phyloP scores from a whole-genome alignment of 345 rosid species.

The Rhodomyrtus tomentosa region DNA sequence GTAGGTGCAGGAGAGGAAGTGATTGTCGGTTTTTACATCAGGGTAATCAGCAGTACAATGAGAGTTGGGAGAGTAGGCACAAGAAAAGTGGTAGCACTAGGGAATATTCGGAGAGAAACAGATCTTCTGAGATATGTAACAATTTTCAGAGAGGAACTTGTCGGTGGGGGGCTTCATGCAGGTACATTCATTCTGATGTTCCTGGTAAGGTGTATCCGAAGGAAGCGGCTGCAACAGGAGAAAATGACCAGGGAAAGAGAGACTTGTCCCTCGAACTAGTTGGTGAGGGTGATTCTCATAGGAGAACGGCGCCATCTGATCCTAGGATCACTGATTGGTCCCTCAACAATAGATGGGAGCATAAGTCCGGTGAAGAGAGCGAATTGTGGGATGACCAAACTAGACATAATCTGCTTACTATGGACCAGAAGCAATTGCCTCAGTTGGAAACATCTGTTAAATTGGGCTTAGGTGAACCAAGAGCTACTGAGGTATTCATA shows the following conservation, averaged over 20 bases:
- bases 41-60: slow-evolving; percentile 26
- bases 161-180: slow-evolving; percentile 69
- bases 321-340: slow-evolving; percentile 20
- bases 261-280: slow-evolving; percentile 1
- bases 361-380: slow-evolving; percentile 8
- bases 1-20: slow-evolving; percentile 65
- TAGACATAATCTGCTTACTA: background rate
- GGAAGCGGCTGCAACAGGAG: slow-evolving; percentile 20
- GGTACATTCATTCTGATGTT: slow-evolving; percentile 61
- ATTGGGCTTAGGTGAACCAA: slow-evolving; percentile 5
- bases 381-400: slow-evolving; percentile 7
- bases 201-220: slow-evolving; percentile 24
- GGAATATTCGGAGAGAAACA: slow-evolving; percentile 22
- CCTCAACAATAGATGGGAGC: slow-evolving; percentile 22
- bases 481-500: slow-evolving; percentile 34
- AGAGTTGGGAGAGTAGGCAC: slow-evolving; percentile 39
- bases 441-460: background rate
- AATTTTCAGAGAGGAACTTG: slow-evolving; percentile 50
- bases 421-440: background rate
- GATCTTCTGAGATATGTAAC: slow-evolving; percentile 9
- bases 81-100: slow-evolving; percentile 32
- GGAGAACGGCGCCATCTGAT: slow-evolving; percentile 11
- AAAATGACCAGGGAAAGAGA: slow-evolving; percentile 16
- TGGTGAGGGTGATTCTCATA: background rate
- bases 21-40: slow-evolving; percentile 51